phyloP scores from a whole-genome alignment of 2,329 filamentous ascomycete genomes.

The Aspergillus versicolor region DNA sequence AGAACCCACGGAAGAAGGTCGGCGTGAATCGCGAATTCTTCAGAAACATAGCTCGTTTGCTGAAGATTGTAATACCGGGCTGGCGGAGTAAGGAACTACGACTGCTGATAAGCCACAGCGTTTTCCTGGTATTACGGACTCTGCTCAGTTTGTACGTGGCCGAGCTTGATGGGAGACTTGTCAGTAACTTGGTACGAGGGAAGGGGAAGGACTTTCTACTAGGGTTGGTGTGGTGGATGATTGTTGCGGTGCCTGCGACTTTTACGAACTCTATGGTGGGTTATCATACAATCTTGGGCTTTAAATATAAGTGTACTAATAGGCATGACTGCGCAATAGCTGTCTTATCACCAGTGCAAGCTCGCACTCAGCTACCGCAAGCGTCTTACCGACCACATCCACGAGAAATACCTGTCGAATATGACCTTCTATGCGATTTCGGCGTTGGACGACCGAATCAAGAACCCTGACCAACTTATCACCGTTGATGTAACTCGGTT shows the following conservation, averaged over 20 bases:
- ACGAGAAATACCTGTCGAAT: constrained; percentile 93
- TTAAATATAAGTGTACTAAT: constrained; percentile 2
- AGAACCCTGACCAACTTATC: constrained; percentile 96
- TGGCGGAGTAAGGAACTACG: constrained; percentile 86
- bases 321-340: constrained; percentile 47
- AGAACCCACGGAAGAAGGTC: constrained; percentile 67
- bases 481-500: constrained; percentile 96
- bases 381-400: constrained; percentile 88
- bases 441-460: constrained; percentile 93
- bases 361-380: constrained; percentile 90
- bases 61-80: constrained; percentile 86
- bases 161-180: constrained; percentile 88
- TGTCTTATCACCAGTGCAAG: constrained; percentile 96
- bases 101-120: constrained; percentile 82
- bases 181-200: constrained; percentile 88
- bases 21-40: constrained; percentile 89
- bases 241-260: constrained; percentile 90
- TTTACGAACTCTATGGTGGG: constrained; percentile 98
- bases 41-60: constrained; percentile 70
- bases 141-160: constrained; percentile 94
- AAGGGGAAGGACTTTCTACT: constrained; percentile 86
- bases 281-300: constrained; percentile 6
- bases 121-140: constrained; percentile 87
- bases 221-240: constrained; percentile 96
- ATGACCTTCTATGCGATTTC: constrained; percentile 98